phyloP scores from a whole-genome alignment of 1,139 yeast species.

The Wickerhamomyces sp. region DNA sequence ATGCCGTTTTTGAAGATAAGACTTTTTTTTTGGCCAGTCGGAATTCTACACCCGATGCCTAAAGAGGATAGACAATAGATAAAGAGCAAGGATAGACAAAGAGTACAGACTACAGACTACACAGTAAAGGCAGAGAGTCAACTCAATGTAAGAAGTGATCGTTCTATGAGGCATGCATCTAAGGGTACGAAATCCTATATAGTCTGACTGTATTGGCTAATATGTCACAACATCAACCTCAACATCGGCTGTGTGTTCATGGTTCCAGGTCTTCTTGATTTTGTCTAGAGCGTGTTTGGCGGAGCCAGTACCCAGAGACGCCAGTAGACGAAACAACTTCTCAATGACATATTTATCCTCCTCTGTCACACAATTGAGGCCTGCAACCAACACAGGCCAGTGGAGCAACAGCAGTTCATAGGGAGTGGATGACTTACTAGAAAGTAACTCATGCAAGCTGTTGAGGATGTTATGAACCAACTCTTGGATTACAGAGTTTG shows the following conservation, averaged over 20 bases:
- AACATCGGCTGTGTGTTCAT: conserved; percentile 2
- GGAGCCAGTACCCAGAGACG: conserved; percentile 44
- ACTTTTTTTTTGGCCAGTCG: too few relatives aligned
- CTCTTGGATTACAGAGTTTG: conserved; percentile 45
- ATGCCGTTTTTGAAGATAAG: too few relatives aligned
- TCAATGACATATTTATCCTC: conserved; percentile 29
- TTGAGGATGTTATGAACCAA: conserved; percentile 31
- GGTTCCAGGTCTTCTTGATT: conserved; percentile 35
- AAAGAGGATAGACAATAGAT: too few relatives aligned
- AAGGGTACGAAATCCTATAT: neutral
- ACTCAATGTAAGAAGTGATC: too few relatives aligned
- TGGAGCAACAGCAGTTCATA: conserved; percentile 27
- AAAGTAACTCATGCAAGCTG: neutral
- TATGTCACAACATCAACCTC: conserved; percentile 19
- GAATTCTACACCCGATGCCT: too few relatives aligned
- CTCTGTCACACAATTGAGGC: conserved; percentile 25
- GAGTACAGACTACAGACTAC: too few relatives aligned
- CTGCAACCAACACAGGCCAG: conserved; percentile 29
- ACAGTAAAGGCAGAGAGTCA: too few relatives aligned
- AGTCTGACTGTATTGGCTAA: conserved; percentile 1
- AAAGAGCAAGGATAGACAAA: too few relatives aligned
- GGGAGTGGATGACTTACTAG: neutral
- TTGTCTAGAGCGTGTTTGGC: conserved; percentile 42
- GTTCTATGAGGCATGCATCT: too few relatives aligned
- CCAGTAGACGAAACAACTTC: conserved; percentile 50